Base-by-base conservation (phyloP, 306 rosid species). In the Casuarina cunninghamiana region DNA sequence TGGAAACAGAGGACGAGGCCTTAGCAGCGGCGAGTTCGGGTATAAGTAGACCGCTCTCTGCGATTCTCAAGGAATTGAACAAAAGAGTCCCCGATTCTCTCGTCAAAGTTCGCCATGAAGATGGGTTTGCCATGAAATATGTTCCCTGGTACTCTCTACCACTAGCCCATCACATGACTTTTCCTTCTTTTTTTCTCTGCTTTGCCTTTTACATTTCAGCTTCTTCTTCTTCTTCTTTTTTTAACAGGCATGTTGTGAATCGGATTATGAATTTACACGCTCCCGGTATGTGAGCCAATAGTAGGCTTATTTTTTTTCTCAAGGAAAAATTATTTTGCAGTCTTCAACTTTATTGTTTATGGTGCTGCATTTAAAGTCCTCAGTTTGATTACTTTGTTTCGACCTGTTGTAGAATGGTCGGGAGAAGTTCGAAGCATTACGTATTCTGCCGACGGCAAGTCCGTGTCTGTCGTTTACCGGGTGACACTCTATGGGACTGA, bases 401-500 rank as follows among this genome's bases (percentile, higher is more conserved):
- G 15, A n/a, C 26, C n/a, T 50, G 45, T 38, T 69, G 66, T 85
- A 93, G 97, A 93, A 82, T 93, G 96, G 96, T 93, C 97, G 38
- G 96, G 97, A 38, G 96, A 93, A 81, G 88, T 91, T 71, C 81
- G 94, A 48, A 89, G 84, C 77, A 83, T 93, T 80, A 76, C 74
- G 46, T 90, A 93, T 71, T 81, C 96, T 2, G 75, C 87, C 21
- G 93, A 91, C 75, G 88, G 83, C 81, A 89, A 91, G 75, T 85
- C 94, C 76, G 97, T 93, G 42, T 88, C 93, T 42, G 94, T 93
- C 46, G 93, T 88, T 65, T 93, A 93, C 72, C 94, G 94, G 11
- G 97, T 93, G 71, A 93, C 97, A 2, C 91, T 93, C 73, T 93
- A 89, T 58, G 97, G 94, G 67, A 93, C 96, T 72, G 97, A 93